These are phyloP conservation scores for Gossypium gossypioides DNA, from an alignment of 441 rosid genomes.

Conservation along the genomic window DNA sequence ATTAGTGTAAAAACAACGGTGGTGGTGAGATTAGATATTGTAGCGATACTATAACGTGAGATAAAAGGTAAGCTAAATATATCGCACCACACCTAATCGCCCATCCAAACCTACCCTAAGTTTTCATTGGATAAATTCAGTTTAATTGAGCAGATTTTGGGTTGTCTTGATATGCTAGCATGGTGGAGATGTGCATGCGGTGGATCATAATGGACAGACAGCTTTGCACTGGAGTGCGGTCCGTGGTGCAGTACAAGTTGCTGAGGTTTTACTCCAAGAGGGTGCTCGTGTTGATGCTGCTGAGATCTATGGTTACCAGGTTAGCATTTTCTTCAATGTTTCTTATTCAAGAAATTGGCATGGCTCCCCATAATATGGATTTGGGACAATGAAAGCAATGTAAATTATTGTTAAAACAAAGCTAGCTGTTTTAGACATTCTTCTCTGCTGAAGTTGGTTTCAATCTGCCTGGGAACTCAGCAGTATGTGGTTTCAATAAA, in stretches of 20 bases:
- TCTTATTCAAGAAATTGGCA: slow-evolving; percentile 1
- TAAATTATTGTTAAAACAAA: background rate
- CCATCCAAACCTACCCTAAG: too few species aligned
- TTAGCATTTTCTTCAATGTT: slow-evolving; percentile 17
- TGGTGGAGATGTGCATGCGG: slow-evolving; percentile 81
- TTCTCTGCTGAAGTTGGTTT: background rate
- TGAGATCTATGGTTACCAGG: slow-evolving; percentile 92
- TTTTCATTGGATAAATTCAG: background rate
- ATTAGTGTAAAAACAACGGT: too few species aligned
- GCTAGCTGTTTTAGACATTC: background rate
- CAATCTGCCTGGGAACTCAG: background rate
- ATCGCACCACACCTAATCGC: too few species aligned
- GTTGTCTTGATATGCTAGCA: slow-evolving; percentile 36
- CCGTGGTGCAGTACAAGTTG: slow-evolving; percentile 80
- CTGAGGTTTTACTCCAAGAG: slow-evolving; percentile 76
- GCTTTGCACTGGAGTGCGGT: slow-evolving; percentile 99
- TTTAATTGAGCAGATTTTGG: slow-evolving; percentile 1
- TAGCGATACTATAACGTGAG: too few species aligned
- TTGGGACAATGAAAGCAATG: background rate
- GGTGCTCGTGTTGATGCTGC: slow-evolving; percentile 65
- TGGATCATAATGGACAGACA: slow-evolving; percentile 89
- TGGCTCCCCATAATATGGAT: background rate
- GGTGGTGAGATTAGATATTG: too few species aligned
- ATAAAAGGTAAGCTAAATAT: too few species aligned
- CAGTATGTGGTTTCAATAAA: background rate